These are phyloP conservation scores for Leishmania tropica DNA, from an alignment of 208 protist genomes.

Conservation along the genomic window DNA sequence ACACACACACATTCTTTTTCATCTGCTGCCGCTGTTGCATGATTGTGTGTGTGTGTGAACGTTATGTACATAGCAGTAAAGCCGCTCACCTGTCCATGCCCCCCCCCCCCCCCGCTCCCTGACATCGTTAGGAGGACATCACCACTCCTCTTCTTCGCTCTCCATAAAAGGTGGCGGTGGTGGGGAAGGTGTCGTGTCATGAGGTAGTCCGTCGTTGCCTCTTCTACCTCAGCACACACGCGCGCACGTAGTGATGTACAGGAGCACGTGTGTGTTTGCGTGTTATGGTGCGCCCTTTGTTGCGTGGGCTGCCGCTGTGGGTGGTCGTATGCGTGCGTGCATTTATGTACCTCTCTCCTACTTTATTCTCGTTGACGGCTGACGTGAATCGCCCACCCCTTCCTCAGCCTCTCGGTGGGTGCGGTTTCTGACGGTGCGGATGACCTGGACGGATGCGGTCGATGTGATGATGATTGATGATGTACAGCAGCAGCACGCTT, in stretches of 20 bases:
- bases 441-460: background rate
- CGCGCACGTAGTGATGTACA: background rate
- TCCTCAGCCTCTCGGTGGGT: background rate
- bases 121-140: background rate
- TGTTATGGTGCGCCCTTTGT: background rate
- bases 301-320: background rate
- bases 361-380: background rate
- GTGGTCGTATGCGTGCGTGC: background rate
- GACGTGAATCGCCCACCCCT: background rate
- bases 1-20: background rate
- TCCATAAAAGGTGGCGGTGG: background rate
- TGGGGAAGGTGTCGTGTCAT: background rate
- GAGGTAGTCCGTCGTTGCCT: background rate
- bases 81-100: background rate
- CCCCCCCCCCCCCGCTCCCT: background rate
- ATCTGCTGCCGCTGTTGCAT: background rate
- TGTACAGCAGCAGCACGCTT: background rate
- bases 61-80: slow-evolving; percentile 1
- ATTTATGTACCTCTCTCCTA: background rate
- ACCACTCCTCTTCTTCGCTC: background rate
- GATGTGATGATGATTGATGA: slow-evolving; percentile 4
- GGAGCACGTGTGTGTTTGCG: background rate
- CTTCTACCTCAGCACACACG: background rate
- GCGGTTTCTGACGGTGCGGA: background rate
- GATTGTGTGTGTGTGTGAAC: slow-evolving; percentile 1